These are phyloP conservation scores for Megacollybia marginata DNA, from an alignment of 768 basidiomycete species.

Conservation along the genomic window DNA sequence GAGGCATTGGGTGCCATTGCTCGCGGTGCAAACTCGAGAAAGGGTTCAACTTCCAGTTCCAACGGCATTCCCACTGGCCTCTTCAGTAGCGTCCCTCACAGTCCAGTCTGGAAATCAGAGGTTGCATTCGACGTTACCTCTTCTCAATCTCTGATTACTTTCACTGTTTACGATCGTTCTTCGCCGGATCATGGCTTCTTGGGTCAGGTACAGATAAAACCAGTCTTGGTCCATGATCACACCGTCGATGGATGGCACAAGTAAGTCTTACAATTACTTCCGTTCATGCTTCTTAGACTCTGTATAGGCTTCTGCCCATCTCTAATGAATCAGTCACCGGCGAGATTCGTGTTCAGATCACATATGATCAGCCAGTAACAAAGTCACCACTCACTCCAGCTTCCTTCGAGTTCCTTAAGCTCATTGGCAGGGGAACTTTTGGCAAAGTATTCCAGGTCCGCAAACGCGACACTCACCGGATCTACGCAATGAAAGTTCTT, in stretches of 20 bases:
- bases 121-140: constrained; percentile 97
- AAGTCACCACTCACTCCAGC: constrained; percentile 85
- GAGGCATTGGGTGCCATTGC: constrained; percentile 60
- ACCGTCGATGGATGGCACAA: constrained; percentile 97
- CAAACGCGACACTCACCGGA: constrained; percentile 95
- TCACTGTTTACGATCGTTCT: constrained; percentile 90
- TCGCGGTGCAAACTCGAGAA: constrained; percentile 31
- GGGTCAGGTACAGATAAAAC: constrained; percentile 88
- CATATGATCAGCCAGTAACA: constrained; percentile 86
- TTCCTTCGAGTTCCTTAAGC: constrained; percentile 97
- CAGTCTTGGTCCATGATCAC: constrained; percentile 84
- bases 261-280: constrained; percentile 39
- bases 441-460: constrained; percentile 99
- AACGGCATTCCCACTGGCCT: constrained; percentile 35
- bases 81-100: constrained; percentile 66
- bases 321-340: constrained; percentile 75
- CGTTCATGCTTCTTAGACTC: constrained; percentile 2
- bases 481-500: constrained; percentile 99
- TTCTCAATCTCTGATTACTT: constrained; percentile 71
- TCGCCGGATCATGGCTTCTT: constrained; percentile 81
- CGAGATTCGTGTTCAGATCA: constrained; percentile 91
- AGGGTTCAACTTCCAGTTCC: constrained; percentile 37
- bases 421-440: constrained; percentile 97
- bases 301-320: background rate
- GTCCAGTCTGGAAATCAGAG: constrained; percentile 99